phyloP scores from a whole-genome alignment of 495 filamentous ascomycete species.

The Cenococcum geophilum region DNA sequence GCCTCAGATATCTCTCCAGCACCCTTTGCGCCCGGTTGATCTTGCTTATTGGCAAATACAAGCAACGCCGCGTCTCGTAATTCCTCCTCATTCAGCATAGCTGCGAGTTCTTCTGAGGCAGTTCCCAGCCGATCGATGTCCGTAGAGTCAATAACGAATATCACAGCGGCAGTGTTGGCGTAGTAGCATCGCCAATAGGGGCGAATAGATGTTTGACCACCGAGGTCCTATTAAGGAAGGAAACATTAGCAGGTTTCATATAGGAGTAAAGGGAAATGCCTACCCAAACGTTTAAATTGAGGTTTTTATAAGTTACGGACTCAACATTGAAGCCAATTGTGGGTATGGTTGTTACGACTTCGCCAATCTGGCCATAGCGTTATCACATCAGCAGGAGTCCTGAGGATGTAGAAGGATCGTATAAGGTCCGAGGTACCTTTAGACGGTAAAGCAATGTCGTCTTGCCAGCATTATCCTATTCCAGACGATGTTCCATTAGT shows the following conservation, averaged over 20 bases:
- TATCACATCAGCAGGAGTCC: constrained; percentile 1
- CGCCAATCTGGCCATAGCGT: constrained; percentile 66
- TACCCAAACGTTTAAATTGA: constrained; percentile 99
- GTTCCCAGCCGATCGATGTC: constrained; percentile 92
- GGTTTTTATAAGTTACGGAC: constrained; percentile 91
- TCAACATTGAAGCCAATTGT: constrained; percentile 99
- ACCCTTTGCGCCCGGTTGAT: constrained; percentile 94
- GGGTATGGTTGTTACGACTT: constrained; percentile 97
- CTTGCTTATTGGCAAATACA: constrained; percentile 98
- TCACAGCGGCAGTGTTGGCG: constrained; percentile 96
- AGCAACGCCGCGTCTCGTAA: constrained; percentile 84
- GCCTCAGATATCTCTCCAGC: constrained; percentile 95
- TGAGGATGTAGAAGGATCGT: background rate
- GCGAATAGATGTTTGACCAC: constrained; percentile 89
- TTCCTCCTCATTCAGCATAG: constrained; percentile 96
- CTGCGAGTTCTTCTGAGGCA: constrained; percentile 82
- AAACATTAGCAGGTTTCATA: background rate
- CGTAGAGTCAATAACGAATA: constrained; percentile 96
- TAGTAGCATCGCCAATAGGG: constrained; percentile 99
- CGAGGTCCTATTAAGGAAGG: constrained; percentile 64
- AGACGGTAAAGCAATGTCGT: constrained; percentile 93
- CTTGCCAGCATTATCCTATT: constrained; percentile 95
- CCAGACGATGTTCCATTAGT: constrained; percentile 20
- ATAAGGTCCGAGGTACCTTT: constrained; percentile 53
- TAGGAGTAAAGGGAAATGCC: constrained; percentile 17